phyloP scores from a whole-genome alignment of 2,329 filamentous ascomycete species.

The Pestalotiopsis sp. region DNA sequence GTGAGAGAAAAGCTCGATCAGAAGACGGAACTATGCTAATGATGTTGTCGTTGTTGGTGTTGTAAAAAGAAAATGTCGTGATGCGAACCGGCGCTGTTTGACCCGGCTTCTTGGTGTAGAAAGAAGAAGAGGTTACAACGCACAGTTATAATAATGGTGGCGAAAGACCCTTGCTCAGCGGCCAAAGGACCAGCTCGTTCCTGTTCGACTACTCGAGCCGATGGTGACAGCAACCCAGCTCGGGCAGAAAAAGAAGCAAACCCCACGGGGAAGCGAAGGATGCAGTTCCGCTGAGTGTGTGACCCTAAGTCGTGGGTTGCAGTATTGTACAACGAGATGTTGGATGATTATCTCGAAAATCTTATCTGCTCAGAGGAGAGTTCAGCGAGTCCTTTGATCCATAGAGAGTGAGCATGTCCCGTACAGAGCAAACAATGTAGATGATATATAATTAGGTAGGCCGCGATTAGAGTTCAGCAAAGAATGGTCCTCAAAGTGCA shows the following conservation, averaged over 20 bases:
- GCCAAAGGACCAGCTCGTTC: not conserved
- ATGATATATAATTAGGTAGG: not conserved
- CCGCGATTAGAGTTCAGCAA: not conserved
- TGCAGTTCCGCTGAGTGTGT: not conserved
- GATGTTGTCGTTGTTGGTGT: not conserved
- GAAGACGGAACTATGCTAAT: not conserved
- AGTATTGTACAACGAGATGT: not conserved
- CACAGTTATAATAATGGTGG: conserved; percentile 7
- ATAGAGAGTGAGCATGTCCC: not conserved
- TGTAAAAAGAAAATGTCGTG: not conserved
- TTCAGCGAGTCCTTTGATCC: not conserved
- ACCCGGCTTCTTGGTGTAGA: conserved; percentile 1
- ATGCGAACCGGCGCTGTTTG: conserved; percentile 3
- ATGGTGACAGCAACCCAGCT: not conserved
- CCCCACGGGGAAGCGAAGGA: not conserved
- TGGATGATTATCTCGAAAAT: not conserved
- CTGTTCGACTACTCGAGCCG: not conserved
- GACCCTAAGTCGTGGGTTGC: not conserved
- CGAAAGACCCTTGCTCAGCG: not conserved
- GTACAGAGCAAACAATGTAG: not conserved
- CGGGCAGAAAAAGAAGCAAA: not conserved
- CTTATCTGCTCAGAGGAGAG: no score
- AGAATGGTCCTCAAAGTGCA: not conserved
- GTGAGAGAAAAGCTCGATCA: not conserved
- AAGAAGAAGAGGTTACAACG: conserved; percentile 1